Evolutionary conservation across 2,329 filamentous ascomycete species (phyloP), one percentile per base, ranked within the genome.

Genomic region (Hysterium pulicare): DNA sequence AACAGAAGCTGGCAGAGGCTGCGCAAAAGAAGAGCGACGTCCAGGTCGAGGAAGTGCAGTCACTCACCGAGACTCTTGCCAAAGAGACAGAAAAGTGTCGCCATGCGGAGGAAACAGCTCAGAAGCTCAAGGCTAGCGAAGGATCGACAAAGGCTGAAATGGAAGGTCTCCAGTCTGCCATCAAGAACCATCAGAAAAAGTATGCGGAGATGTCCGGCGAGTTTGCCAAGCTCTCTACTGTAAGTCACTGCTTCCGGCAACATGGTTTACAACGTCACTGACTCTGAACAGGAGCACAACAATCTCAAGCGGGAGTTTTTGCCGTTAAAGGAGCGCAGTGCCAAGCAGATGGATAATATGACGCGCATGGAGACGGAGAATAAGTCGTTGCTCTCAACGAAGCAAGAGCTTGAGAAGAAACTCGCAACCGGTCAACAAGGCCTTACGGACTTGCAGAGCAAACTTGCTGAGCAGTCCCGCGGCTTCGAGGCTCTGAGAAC

Each of bases 121-220:
- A 44, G 32, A 30, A 33, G 1, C 40, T 58, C 10, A 51, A 52
- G n/a, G 41, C 11, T 11, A 24, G 31, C 10, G 54, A 56, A 15
- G 40, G 11, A 16, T 41, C 38, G 4, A 13, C 38, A 15, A 49
- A 49, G 33, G 48, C 50, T 24, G 51, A 60, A 21, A 15, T 45
- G 3, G 52, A 57, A 3, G 57, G 57, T 33, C 2, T 50, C 9
- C 57, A 54, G 20, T 34, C 40, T 3, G 53, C 58, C 30, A 43
- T 48, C 31, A 52, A 46, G 13, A 15, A 38, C 6, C 28, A 54
- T 20, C 42, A 46, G 5, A 45, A 52, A 26, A 63, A 58, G 34
- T 60, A 54, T 39, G 44, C 33, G 13, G 46, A 50, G 16, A 55
- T 57, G 41, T 30, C 51, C 16, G 21, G 32, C n/a, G 59, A 59